A percentile compares a stretch with the other conserved stretches of the same genome.
Evolutionary conservation across 306 rosid genomes (phyloP).

Genomic region (Clitoria ternatea): DNA sequence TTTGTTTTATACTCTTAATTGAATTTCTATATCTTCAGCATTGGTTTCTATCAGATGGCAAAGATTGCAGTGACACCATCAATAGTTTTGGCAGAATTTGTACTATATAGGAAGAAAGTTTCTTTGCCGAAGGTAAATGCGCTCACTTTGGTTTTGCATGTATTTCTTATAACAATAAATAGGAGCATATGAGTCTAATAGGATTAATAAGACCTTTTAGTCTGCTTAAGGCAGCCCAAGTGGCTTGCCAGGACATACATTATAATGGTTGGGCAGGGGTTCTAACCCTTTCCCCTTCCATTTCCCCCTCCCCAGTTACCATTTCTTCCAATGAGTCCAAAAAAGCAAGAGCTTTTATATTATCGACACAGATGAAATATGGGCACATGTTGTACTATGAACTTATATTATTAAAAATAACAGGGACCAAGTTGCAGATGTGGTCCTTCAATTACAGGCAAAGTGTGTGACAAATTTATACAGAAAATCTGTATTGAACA

Average conservation of each 20-base stretch:
- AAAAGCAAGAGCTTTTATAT: slow-evolving; percentile 8
- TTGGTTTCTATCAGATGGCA: slow-evolving; percentile 97
- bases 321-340: too few relatives aligned
- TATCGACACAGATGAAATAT: neutral
- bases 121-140: slow-evolving; percentile 60
- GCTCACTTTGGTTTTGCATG: slow-evolving; percentile 18
- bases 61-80: slow-evolving; percentile 92
- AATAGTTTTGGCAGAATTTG: slow-evolving; percentile 79
- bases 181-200: neutral
- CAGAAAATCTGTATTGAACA: neutral
- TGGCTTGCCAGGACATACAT: too few relatives aligned
- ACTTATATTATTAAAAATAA: neutral
- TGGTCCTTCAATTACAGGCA: neutral
- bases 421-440: neutral
- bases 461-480: neutral
- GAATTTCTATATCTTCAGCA: slow-evolving; percentile 55
- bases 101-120: slow-evolving; percentile 65
- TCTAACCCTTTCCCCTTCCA: too few relatives aligned
- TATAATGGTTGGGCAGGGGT: too few relatives aligned
- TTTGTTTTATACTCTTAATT: slow-evolving; percentile 15
- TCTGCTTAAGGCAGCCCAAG: too few relatives aligned
- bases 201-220: too few relatives aligned
- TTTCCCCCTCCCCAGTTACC: too few relatives aligned
- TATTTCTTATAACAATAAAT: neutral
- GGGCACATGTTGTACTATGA: neutral